phyloP scores from a whole-genome alignment of 2,329 filamentous ascomycete species.

The Pseudocercospora macadamiae region DNA sequence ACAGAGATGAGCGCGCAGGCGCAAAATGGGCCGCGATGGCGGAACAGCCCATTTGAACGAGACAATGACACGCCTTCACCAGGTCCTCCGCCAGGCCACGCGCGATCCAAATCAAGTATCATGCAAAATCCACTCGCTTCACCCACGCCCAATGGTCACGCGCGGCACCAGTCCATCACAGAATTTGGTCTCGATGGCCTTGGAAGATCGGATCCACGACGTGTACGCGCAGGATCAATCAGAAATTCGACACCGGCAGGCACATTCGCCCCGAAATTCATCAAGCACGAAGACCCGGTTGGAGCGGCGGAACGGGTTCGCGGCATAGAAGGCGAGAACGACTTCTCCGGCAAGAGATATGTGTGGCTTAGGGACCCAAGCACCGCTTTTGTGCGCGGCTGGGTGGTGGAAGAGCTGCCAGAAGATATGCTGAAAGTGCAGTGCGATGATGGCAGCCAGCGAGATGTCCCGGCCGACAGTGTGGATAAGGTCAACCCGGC shows the following conservation, averaged over 20 bases:
- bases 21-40: slow-evolving; percentile 68
- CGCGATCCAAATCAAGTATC: slow-evolving; percentile 74
- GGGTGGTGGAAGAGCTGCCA: slow-evolving; percentile 80
- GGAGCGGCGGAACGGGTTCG: slow-evolving; percentile 58
- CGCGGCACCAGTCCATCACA: slow-evolving; percentile 67
- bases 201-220: slow-evolving; percentile 34
- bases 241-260: slow-evolving; percentile 67
- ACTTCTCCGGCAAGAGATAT: slow-evolving; percentile 98
- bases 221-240: slow-evolving; percentile 59
- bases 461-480: slow-evolving; percentile 80
- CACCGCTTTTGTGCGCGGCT: slow-evolving; percentile 86
- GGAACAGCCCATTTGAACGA: slow-evolving; percentile 76
- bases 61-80: slow-evolving; percentile 68
- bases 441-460: slow-evolving; percentile 90
- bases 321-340: slow-evolving; percentile 93
- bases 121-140: slow-evolving; percentile 63
- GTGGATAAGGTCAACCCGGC: slow-evolving; percentile 99
- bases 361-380: slow-evolving; percentile 93
- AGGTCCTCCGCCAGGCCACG: slow-evolving; percentile 53
- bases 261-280: slow-evolving; percentile 96
- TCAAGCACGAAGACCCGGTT: slow-evolving; percentile 80
- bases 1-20: slow-evolving; percentile 57
- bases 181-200: slow-evolving; percentile 47
- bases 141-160: slow-evolving; percentile 56
- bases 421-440: slow-evolving; percentile 77